Evolutionary conservation across 2,329 filamentous ascomycete species (phyloP).

Genomic region (Bisporella sp.): DNA sequence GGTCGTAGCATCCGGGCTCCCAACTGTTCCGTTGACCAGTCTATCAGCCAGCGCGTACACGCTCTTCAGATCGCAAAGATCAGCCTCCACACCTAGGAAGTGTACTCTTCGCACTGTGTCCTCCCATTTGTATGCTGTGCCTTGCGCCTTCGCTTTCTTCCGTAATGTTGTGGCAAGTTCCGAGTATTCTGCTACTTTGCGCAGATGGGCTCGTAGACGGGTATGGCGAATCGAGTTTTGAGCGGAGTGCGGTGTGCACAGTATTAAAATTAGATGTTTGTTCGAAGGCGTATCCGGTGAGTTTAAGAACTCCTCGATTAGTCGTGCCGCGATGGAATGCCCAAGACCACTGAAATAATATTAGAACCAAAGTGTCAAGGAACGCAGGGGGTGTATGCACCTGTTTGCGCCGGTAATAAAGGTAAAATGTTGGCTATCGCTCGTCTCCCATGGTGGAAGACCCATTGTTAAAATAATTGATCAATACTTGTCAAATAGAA

Average conservation of each 20-base stretch:
- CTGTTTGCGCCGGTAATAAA: slow-evolving; percentile 84
- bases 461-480: slow-evolving; percentile 18
- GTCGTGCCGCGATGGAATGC: slow-evolving; percentile 71
- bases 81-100: slow-evolving; percentile 50
- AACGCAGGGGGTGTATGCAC: slow-evolving; percentile 38
- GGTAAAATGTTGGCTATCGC: slow-evolving; percentile 47
- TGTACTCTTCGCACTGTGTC: slow-evolving; percentile 46
- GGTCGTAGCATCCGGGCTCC: slow-evolving; percentile 26
- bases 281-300: slow-evolving; percentile 57
- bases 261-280: slow-evolving; percentile 70
- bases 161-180: slow-evolving; percentile 41
- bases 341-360: slow-evolving; percentile 67
- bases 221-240: slow-evolving; percentile 70
- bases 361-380: slow-evolving; percentile 19
- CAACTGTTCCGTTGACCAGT: slow-evolving; percentile 25
- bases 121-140: slow-evolving; percentile 39
- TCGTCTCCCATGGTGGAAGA: slow-evolving; percentile 28
- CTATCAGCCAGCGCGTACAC: slow-evolving; percentile 31
- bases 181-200: slow-evolving; percentile 33
- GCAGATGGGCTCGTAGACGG: slow-evolving; percentile 56
- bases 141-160: slow-evolving; percentile 46
- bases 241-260: slow-evolving; percentile 70
- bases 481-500: too few relatives aligned
- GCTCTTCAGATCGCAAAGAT: slow-evolving; percentile 50
- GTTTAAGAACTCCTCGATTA: slow-evolving; percentile 83